phyloP scores from a whole-genome alignment of 345 rosid genomes.

The Luvunga scandens region DNA sequence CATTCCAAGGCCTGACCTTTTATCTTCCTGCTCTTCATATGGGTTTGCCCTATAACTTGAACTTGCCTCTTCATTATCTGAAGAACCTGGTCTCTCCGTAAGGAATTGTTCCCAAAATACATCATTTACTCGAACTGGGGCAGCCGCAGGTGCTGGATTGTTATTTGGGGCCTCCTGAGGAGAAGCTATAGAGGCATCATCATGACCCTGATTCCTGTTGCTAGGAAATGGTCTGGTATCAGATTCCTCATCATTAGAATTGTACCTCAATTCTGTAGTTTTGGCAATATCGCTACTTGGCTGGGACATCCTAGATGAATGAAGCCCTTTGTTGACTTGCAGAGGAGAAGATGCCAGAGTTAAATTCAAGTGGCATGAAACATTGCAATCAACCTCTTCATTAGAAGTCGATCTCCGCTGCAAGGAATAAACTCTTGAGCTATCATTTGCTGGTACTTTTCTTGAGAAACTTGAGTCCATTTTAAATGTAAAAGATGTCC shows the following conservation, averaged over 20 bases:
- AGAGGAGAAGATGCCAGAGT: conserved; percentile 77
- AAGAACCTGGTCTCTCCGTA: conserved; percentile 90
- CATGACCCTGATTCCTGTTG: conserved; percentile 23
- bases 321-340: conserved; percentile 47
- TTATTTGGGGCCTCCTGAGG: conserved; percentile 39
- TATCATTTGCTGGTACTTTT: conserved; percentile 39
- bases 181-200: conserved; percentile 23
- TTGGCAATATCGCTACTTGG: conserved; percentile 36
- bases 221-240: conserved; percentile 21
- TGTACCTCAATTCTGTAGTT: conserved; percentile 27
- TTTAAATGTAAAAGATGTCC: conserved; percentile 53
- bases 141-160: conserved; percentile 47
- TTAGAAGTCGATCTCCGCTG: conserved; percentile 44
- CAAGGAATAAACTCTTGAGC: conserved; percentile 30
- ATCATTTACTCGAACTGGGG: conserved; percentile 71
- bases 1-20: conserved; percentile 40
- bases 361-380: conserved; percentile 81
- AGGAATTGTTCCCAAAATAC: conserved; percentile 95
- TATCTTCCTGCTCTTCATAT: conserved; percentile 58
- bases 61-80: conserved; percentile 81
- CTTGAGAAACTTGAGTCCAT: conserved; percentile 39
- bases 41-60: conserved; percentile 60
- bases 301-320: conserved; percentile 36
- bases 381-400: conserved; percentile 68
- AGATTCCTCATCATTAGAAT: conserved; percentile 31